Base-by-base conservation (phyloP, 768 basidiomycete species). In the Tulasnella sp. region DNA sequence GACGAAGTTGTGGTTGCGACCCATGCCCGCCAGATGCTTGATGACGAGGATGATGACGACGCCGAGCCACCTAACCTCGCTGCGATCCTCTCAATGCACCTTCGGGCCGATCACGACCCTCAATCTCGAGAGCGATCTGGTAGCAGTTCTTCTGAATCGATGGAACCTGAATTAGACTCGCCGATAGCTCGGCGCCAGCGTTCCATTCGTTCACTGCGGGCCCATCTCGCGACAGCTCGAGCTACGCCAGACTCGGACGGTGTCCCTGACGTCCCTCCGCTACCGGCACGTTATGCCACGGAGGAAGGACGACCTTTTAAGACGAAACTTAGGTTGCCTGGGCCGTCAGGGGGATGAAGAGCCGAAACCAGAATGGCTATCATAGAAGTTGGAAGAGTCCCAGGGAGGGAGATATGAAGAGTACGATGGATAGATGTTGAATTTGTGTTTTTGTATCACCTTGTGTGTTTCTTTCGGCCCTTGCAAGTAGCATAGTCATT, bases 71-170 rank as follows among this genome's bases (percentile, higher is more conserved):
- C 57, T 27, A 51, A 50, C 45, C 22, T 59, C 1, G 38, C 27
- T 21, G 57, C 57, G 15, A 49, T 59, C 34, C 57, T 59, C 25
- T 59, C 57, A n/a, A 59, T 46, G 1, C 49, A 59, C 30, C 29
- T 51, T 15, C 49, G 30, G 42, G 22, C 34, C 27, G 19, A 38
- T 2, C n/a, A 24, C 17, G 42, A 43, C 7, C 8, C 43, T 2
- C 3, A 44, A 12, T 11, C 8, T 12, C 42, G 5, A 10, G 21
- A 42, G n/a, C 41, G 44, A 21, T n/a, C 22, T n/a, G 29, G n/a
- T 19, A 48, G 25, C n/a, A 21, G 19, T 10, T 48, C 25, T 7
- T 19, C 25, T 5, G 41, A 38, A 2, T 42, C 44, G 0, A 30
- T 30, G 22, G 57, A 59, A 4, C 34, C 30, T 1, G 49, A 51